These are phyloP conservation scores for Polyporus arcularius DNA, from an alignment of 768 basidiomycete genomes.

Conservation along the genomic window DNA sequence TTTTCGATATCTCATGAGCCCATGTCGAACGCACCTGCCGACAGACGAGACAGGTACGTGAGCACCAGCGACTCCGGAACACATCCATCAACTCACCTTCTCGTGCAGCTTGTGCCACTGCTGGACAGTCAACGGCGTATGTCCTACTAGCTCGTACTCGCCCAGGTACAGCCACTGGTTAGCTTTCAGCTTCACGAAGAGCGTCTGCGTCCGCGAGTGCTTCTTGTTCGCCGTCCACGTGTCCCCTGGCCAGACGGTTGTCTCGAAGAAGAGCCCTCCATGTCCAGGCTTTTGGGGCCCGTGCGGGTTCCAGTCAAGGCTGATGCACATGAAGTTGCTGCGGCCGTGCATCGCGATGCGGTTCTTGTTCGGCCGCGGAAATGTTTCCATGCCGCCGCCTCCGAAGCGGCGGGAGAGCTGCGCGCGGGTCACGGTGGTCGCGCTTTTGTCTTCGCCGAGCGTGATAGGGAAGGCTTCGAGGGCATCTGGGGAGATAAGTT, in stretches of 20 bases:
- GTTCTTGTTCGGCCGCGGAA: slow-evolving; percentile 24
- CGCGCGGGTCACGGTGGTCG: slow-evolving; percentile 31
- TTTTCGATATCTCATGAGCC: slow-evolving; percentile 24
- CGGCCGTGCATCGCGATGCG: slow-evolving; percentile 31
- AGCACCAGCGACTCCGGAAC: not conserved
- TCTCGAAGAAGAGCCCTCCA: slow-evolving; percentile 35
- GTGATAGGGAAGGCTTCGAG: slow-evolving; percentile 28
- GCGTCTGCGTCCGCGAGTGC: not conserved
- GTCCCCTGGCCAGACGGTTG: not conserved
- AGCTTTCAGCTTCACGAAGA: slow-evolving; percentile 6
- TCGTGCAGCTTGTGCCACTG: slow-evolving; percentile 27
- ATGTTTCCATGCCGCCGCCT: slow-evolving; percentile 34
- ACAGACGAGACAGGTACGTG: not conserved
- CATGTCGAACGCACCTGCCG: slow-evolving; percentile 32
- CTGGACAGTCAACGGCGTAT: slow-evolving; percentile 23
- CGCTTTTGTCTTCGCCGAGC: slow-evolving; percentile 27
- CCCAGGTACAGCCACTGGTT: slow-evolving; percentile 35
- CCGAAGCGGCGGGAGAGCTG: slow-evolving; percentile 38
- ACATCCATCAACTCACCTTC: not conserved
- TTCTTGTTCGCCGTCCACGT: not conserved
- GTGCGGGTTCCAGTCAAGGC: slow-evolving; percentile 35
- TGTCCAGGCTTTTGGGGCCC: slow-evolving; percentile 38
- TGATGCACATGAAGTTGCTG: slow-evolving; percentile 37
- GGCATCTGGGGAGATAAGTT: slow-evolving; percentile 21
- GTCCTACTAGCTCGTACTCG: slow-evolving; percentile 23